Evolutionary conservation across 139 green algal genomes (phyloP), one percentile per base, ranked within the genome.

Genomic region (Chlorella sp.): DNA sequence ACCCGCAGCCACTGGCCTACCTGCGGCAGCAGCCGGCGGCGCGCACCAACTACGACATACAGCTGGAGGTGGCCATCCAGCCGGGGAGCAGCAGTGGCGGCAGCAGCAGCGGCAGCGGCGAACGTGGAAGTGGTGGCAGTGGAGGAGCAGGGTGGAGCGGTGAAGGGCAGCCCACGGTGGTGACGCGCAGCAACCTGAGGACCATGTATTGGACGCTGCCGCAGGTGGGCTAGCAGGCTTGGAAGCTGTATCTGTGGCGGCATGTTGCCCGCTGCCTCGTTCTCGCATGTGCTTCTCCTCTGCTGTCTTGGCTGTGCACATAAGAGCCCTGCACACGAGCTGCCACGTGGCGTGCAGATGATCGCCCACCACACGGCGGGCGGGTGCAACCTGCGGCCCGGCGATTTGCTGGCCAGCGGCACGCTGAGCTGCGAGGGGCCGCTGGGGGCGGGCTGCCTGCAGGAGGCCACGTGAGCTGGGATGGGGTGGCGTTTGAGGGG

Each of bases 311-410:
- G n/a, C n/a, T n/a, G n/a, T n/a, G n/a, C n/a, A n/a, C n/a, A n/a
- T n/a, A n/a, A n/a, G n/a, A n/a, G n/a, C n/a, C n/a, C n/a, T n/a
- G n/a, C n/a, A n/a, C n/a, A n/a, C n/a, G n/a, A n/a, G n/a, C n/a
- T n/a, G n/a, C n/a, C n/a, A n/a, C n/a, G n/a, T n/a, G n/a, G n/a
- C n/a, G n/a, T n/a, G 54, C 97, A 99, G 92, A 97, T 98, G 95
- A 68, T 98, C 0, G 94, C 96, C 3, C 97, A 99, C 87, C 97
- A 99, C 92, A 99, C 94, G 5, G 78, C 85, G 0, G 91, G 89
- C 9, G 97, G 97, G 67, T 99, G 96, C 92, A 96, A 94, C 78
- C 87, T 99, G 73, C 80, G 89, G 9, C 91, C 97, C 0, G 96
- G 96, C 7, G 96, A 97, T 79, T 58, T 99, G 84, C 85, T 98